These are phyloP conservation scores for Metschnikowia matae DNA, from an alignment of 805 yeast species.

Conservation along the genomic window DNA sequence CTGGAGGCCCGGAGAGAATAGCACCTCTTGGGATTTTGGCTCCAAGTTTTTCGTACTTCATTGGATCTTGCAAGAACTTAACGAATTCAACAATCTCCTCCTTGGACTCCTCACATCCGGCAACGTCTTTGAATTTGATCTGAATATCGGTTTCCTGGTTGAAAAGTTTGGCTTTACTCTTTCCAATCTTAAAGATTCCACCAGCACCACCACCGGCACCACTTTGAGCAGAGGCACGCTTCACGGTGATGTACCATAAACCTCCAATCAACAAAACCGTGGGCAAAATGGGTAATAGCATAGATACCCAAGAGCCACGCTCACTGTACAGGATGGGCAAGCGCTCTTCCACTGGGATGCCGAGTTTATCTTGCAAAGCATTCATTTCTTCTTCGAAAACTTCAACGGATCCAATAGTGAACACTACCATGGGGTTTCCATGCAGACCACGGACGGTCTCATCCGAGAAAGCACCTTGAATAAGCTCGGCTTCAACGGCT, in stretches of 20 bases:
- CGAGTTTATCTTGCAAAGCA: constrained; percentile 62
- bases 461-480: constrained; percentile 40
- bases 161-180: constrained; percentile 85
- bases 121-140: constrained; percentile 88
- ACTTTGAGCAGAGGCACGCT: constrained; percentile 45
- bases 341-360: constrained; percentile 64
- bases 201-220: constrained; percentile 65
- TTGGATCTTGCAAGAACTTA: constrained; percentile 83
- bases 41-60: constrained; percentile 85
- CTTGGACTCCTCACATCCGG: constrained; percentile 96
- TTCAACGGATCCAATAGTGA: constrained; percentile 86
- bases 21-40: constrained; percentile 99
- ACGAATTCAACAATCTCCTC: constrained; percentile 98
- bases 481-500: constrained; percentile 65
- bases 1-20: constrained; percentile 95
- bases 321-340: constrained; percentile 76
- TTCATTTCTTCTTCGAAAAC: constrained; percentile 80
- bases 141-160: constrained; percentile 89
- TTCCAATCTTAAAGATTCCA: constrained; percentile 80
- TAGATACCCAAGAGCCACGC: constrained; percentile 59
- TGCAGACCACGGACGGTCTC: constrained; percentile 35
- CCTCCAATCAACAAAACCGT: constrained; percentile 80
- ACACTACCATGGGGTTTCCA: constrained; percentile 50
- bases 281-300: constrained; percentile 71
- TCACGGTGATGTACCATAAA: constrained; percentile 57